Conservation (phyloP, 2,329 filamentous ascomycete genomes). For the Endothia cerciana region DNA sequence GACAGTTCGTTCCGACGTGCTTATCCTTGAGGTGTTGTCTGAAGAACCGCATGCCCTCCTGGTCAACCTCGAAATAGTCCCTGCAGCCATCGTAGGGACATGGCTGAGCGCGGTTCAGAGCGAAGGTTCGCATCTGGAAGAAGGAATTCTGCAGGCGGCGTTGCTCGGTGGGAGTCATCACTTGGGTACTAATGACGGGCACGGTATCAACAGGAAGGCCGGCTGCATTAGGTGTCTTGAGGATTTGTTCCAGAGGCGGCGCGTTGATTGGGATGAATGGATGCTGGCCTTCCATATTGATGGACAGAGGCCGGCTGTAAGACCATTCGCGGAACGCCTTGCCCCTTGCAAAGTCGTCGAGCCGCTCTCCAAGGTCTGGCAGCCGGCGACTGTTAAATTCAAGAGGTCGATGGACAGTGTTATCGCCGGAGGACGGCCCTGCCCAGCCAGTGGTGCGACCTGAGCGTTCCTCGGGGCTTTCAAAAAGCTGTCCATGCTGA, state of each 20-base stretch:
- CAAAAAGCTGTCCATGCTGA: no score
- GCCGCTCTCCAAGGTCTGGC: not conserved
- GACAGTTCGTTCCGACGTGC: conserved; percentile 42
- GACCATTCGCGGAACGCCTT: conserved; percentile 36
- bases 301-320: conserved; percentile 34
- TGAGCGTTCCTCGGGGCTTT: not conserved
- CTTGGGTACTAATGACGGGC: conserved; percentile 42
- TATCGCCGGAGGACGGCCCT: not conserved
- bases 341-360: conserved; percentile 18
- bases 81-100: conserved; percentile 46
- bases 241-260: conserved; percentile 41
- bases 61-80: conserved; percentile 38
- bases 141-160: conserved; percentile 42
- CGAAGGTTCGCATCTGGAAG: conserved; percentile 39
- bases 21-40: conserved; percentile 41
- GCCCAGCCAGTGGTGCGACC: not conserved
- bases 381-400: not conserved
- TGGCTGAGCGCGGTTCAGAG: conserved; percentile 40
- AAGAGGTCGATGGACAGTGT: not conserved
- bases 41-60: conserved; percentile 35
- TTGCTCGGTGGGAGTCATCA: conserved; percentile 48
- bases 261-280: conserved; percentile 43
- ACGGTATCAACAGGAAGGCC: conserved; percentile 33
- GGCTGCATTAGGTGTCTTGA: conserved; percentile 38
- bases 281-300: conserved; percentile 34